These are phyloP conservation scores for Fusarium algeriense DNA, from an alignment of 2,329 filamentous ascomycete genomes.

Conservation along the genomic window DNA sequence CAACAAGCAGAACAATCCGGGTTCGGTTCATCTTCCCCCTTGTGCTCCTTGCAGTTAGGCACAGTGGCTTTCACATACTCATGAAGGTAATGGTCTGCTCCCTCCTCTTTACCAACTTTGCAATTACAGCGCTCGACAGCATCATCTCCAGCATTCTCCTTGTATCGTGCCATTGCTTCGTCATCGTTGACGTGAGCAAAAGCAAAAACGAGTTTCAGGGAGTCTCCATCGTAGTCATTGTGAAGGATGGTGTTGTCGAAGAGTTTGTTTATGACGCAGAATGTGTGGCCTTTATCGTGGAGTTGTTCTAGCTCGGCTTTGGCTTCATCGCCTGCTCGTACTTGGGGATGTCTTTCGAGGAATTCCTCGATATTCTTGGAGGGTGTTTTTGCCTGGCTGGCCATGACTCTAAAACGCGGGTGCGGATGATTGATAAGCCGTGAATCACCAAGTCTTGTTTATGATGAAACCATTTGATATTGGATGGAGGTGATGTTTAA, in stretches of 20 bases:
- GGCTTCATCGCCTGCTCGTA: not conserved
- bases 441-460: too few relatives aligned
- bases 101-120: rapidly evolving
- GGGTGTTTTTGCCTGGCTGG: not conserved
- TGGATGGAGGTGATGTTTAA: not conserved
- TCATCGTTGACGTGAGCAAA: not conserved
- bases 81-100: not conserved
- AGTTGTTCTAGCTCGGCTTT: not conserved
- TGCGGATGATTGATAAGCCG: too few relatives aligned
- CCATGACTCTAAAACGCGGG: not conserved
- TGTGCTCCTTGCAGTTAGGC: not conserved
- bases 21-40: not conserved
- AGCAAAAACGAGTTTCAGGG: not conserved
- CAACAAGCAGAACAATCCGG: not conserved
- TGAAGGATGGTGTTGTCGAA: not conserved
- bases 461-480: not conserved
- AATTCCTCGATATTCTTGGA: not conserved
- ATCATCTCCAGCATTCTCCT: not conserved
- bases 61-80: not conserved
- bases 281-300: not conserved
- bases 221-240: not conserved
- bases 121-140: not conserved
- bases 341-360: not conserved
- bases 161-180: not conserved
- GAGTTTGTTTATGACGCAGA: not conserved